A percentile compares a stretch with the other conserved stretches of the same genome.
Evolutionary conservation across 805 yeast genomes (phyloP).

Genomic region (Starmerella apicola): DNA sequence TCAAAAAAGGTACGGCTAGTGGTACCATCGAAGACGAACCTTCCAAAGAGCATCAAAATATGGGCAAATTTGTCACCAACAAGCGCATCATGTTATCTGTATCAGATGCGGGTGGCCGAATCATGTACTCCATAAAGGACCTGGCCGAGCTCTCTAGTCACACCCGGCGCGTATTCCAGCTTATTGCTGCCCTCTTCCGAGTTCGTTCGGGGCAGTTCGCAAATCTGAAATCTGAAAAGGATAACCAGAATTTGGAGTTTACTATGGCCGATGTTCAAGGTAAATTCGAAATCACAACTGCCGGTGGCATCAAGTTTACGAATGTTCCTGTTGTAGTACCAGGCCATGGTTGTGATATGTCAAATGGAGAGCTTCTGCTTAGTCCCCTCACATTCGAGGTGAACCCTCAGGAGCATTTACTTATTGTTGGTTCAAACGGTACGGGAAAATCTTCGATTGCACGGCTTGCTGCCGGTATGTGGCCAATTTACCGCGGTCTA

Average conservation of each 20-base stretch:
- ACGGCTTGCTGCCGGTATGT: slow-evolving; percentile 70
- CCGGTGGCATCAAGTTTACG: slow-evolving; percentile 70
- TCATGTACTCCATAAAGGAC: slow-evolving; percentile 90
- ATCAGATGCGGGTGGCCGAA: slow-evolving; percentile 89
- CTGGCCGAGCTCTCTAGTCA: slow-evolving; percentile 83
- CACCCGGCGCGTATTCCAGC: slow-evolving; percentile 70
- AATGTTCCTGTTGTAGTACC: slow-evolving; percentile 76
- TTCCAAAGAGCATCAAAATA: slow-evolving; percentile 33
- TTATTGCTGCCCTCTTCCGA: slow-evolving; percentile 66
- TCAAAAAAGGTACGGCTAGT: slow-evolving; percentile 12
- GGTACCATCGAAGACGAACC: neutral
- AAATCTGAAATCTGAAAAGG: neutral
- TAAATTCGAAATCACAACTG: slow-evolving; percentile 67
- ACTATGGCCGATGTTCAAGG: slow-evolving; percentile 51
- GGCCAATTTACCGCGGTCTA: slow-evolving; percentile 82
- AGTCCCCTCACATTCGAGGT: slow-evolving; percentile 52
- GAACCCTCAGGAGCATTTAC: slow-evolving; percentile 50
- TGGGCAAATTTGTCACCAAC: slow-evolving; percentile 82
- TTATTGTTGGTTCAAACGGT: slow-evolving; percentile 79
- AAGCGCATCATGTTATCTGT: slow-evolving; percentile 79
- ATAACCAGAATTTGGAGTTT: slow-evolving; percentile 10
- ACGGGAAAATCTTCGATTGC: slow-evolving; percentile 82
- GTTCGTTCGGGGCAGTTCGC: slow-evolving; percentile 43
- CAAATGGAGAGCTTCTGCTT: slow-evolving; percentile 45
- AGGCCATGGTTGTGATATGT: slow-evolving; percentile 25